Evolutionary conservation across 257 asterid species (phyloP).

Genomic region (Nicotiana knightiana): DNA sequence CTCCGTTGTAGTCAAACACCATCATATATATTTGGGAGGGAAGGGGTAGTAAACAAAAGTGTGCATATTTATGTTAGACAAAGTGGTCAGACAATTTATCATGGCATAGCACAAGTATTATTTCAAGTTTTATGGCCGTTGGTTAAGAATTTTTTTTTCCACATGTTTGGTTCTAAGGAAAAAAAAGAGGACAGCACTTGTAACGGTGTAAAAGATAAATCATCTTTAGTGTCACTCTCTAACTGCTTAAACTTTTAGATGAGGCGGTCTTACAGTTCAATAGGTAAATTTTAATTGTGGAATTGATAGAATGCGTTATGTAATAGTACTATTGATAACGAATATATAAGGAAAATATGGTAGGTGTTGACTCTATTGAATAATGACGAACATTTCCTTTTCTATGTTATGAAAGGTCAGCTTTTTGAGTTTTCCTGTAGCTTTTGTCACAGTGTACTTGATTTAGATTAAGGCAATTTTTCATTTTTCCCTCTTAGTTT

Average conservation of each 20-base stretch:
- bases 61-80: not conserved
- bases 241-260: not conserved
- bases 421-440: not conserved
- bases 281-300: not conserved
- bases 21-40: too few species aligned
- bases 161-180: too few species aligned
- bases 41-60: not conserved
- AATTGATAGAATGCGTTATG: not conserved
- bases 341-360: not conserved
- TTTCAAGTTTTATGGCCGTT: not conserved
- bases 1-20: too few species aligned
- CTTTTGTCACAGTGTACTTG: not conserved
- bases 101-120: not conserved
- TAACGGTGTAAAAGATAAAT: too few species aligned
- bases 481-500: not conserved
- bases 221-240: too few species aligned
- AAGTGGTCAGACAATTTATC: not conserved
- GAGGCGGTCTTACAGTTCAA: not conserved
- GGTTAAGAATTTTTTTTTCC: not conserved
- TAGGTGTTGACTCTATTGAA: not conserved
- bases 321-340: not conserved
- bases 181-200: too few species aligned
- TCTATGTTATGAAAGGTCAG: not conserved
- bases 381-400: not conserved
- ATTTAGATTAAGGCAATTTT: not conserved